A percentile compares a stretch with the other conserved stretches of the same genome.
Conservation (phyloP, 2,329 filamentous ascomycete genomes). For the Diaporthe aspalathi region DNA sequence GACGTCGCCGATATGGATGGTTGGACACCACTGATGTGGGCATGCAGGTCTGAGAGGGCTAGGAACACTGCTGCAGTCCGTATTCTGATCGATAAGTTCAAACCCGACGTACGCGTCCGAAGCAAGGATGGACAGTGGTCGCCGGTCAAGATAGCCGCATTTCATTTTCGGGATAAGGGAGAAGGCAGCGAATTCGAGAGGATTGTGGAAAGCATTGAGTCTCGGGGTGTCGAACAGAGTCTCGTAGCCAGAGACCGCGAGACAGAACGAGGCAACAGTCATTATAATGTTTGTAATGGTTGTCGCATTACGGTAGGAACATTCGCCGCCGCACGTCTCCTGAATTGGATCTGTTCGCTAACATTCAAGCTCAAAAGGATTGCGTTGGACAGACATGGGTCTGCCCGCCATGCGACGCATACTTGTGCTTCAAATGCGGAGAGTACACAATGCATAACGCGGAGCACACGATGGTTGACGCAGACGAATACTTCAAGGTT, state of each 20-base stretch:
- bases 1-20: neutral
- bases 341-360: neutral
- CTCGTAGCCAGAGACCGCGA: no score
- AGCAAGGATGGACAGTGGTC: slow-evolving; percentile 3
- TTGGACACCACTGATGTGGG: slow-evolving; percentile 20
- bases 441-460: neutral
- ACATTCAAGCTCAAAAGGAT: neutral
- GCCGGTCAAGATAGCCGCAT: neutral
- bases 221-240: neutral
- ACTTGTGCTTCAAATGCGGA: slow-evolving; percentile 11
- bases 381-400: neutral
- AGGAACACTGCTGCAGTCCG: rapidly evolving
- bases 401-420: neutral
- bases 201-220: neutral
- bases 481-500: neutral
- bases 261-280: no score
- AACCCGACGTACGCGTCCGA: neutral
- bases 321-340: no score
- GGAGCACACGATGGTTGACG: neutral
- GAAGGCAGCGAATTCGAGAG: neutral
- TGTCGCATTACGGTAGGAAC: no score
- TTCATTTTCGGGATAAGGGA: neutral
- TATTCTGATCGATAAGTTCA: neutral
- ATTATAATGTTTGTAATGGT: no score
- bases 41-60: neutral